phyloP scores from a whole-genome alignment of 805 yeast genomes.

The Kodamaea laetipori region DNA sequence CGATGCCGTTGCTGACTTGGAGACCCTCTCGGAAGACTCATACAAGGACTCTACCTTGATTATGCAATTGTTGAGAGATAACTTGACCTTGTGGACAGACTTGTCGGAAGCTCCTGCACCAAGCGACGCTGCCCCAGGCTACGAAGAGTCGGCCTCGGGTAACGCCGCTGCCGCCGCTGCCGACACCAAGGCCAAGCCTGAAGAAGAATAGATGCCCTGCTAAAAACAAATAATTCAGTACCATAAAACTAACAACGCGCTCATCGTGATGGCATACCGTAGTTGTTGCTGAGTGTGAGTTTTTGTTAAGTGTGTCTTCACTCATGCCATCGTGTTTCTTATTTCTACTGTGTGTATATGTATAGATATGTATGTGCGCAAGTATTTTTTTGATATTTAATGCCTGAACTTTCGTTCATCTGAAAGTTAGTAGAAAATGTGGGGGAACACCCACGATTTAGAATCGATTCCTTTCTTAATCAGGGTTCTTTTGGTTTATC shows the following conservation, averaged over 20 bases:
- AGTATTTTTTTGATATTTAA: slow-evolving; percentile 6
- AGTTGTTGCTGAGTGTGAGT: slow-evolving; percentile 2
- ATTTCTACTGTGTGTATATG: slow-evolving; percentile 6
- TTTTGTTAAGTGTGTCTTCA: slow-evolving; percentile 7
- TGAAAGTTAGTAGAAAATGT: too few species aligned
- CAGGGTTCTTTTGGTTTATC: too few species aligned
- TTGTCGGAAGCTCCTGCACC: slow-evolving; percentile 74
- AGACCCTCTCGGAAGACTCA: slow-evolving; percentile 95
- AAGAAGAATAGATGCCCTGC: slow-evolving; percentile 27
- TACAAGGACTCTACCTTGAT: slow-evolving; percentile 98
- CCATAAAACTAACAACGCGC: background rate
- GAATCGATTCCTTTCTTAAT: too few species aligned
- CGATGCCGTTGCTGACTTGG: slow-evolving; percentile 98
- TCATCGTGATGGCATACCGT: slow-evolving; percentile 2
- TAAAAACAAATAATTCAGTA: slow-evolving; percentile 6
- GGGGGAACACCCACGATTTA: too few species aligned
- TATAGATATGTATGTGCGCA: slow-evolving; percentile 10
- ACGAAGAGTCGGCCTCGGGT: slow-evolving; percentile 6
- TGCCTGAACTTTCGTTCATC: background rate
- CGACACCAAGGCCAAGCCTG: slow-evolving; percentile 24
- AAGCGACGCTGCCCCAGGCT: slow-evolving; percentile 27
- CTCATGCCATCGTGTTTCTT: slow-evolving; percentile 10
- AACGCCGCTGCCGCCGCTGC: slow-evolving; percentile 17
- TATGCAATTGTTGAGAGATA: slow-evolving; percentile 98
- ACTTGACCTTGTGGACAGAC: slow-evolving; percentile 97